Percentiles rank a stretch among this genome's conserved stretches.
These are phyloP conservation scores for Tolypocladium nubicola DNA, from an alignment of 2,329 filamentous ascomycete genomes.

Conservation along the genomic window DNA sequence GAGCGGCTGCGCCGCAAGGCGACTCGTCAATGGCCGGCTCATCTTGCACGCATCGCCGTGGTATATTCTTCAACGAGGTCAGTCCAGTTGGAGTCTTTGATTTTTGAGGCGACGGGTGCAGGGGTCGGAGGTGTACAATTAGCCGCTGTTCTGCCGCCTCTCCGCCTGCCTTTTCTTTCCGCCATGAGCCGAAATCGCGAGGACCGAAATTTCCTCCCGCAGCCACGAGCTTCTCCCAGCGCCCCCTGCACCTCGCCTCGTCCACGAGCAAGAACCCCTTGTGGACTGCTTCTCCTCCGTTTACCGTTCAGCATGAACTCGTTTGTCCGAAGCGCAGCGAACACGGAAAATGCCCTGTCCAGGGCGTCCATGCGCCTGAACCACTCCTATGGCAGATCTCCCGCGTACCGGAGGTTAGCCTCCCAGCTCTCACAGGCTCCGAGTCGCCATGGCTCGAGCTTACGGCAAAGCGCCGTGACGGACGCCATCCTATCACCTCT, in stretches of 20 bases:
- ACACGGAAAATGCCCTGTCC: constrained; percentile 29
- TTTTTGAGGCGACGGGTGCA: not conserved
- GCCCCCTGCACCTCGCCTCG: constrained; percentile 10
- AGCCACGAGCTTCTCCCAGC: constrained; percentile 14
- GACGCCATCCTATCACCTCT: constrained; percentile 24
- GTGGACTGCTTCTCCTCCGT: constrained; percentile 14
- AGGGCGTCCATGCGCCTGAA: constrained; percentile 27
- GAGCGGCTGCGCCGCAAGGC: constrained; percentile 30
- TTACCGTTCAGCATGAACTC: constrained; percentile 32
- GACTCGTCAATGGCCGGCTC: constrained; percentile 31
- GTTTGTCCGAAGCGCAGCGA: constrained; percentile 30
- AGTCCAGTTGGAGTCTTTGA: constrained; percentile 11
- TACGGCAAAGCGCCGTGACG: constrained; percentile 14
- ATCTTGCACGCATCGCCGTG: constrained; percentile 24
- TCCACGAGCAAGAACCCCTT: constrained; percentile 15
- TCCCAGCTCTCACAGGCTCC: constrained; percentile 20
- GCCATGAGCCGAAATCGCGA: constrained; percentile 24
- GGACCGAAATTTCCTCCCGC: constrained; percentile 26
- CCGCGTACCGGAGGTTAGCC: constrained; percentile 37
- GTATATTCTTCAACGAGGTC: not conserved
- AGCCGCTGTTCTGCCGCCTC: constrained; percentile 23
- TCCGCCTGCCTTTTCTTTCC: constrained; percentile 21
- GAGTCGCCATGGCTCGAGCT: constrained; percentile 14
- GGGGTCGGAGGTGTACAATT: constrained; percentile 6
- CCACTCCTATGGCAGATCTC: constrained; percentile 30